Base-by-base conservation (phyloP, 2,329 filamentous ascomycete species). In the Lecanicillium sp. region DNA sequence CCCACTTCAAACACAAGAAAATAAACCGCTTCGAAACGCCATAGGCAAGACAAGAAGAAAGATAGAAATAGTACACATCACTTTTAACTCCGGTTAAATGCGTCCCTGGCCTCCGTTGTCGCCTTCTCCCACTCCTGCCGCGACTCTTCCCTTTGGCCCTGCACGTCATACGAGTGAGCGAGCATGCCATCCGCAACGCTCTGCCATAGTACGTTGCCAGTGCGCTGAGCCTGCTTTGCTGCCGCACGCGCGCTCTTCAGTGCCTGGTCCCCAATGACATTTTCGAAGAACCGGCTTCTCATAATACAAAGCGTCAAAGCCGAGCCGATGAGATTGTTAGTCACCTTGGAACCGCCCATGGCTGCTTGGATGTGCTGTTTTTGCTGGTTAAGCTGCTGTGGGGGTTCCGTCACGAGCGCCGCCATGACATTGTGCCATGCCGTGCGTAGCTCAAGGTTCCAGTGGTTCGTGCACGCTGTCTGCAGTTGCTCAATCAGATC, bases 281-380 rank as follows among this genome's bases (percentile, higher is more conserved):
- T 83, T 33, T 82, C 81, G 59, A 89, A 96, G 52, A 95, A 84
- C 37, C 80, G 77, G 53, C 75, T 79, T 37, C 84, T 83, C 84
- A 96, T 94, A 47, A 92, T 81, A 49, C 81, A 88, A 43, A 96
- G 75, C 5, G 84, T 81, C 46, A 96, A 84, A 34, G 81, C 81
- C n/a, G 88, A 73, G 39, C 89, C 82, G 47, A 94, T 84, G 20
- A 77, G 77, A 56, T 95, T 95, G 39, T 71, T 70, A 8, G 83
- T 79, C 7, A 69, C 67, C 46, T 82, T 81, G 11, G 85, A 81
- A 3, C 79, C 77, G 29, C 74, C 72, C 30, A 95, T 72, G 3
- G 87, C 84, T 29, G 72, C 70, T 44, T 86, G 79, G 39, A 96
- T 81, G 52, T 83, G 79, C 29, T 81, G 75, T 60, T 95, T 96